phyloP scores from a whole-genome alignment of 495 filamentous ascomycete species.

The Xeromyces bisporus region DNA sequence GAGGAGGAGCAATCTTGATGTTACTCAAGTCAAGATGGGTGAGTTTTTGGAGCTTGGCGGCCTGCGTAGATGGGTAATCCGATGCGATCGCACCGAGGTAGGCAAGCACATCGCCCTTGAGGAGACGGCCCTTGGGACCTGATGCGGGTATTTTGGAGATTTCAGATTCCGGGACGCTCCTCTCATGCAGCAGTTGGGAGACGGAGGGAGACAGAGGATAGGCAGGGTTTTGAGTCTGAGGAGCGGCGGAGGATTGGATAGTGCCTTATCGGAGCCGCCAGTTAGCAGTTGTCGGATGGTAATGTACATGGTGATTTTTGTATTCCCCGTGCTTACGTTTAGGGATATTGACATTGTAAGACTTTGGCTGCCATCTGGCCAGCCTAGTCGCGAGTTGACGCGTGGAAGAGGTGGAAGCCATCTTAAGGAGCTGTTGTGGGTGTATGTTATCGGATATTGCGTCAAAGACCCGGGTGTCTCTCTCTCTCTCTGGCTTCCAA shows the following conservation, averaged over 20 bases:
- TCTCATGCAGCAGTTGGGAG: slow-evolving; percentile 55
- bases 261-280: neutral
- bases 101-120: slow-evolving; percentile 91
- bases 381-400: slow-evolving; percentile 23
- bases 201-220: slow-evolving; percentile 83
- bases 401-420: slow-evolving; percentile 22
- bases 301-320: too few relatives aligned
- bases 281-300: too few relatives aligned
- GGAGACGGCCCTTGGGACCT: slow-evolving; percentile 73
- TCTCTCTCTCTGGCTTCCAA: too few relatives aligned
- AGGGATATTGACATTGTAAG: slow-evolving; percentile 13
- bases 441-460: slow-evolving; percentile 1
- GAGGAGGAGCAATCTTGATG: slow-evolving; percentile 63
- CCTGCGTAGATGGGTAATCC: slow-evolving; percentile 50
- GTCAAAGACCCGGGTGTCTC: slow-evolving; percentile 1
- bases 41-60: slow-evolving; percentile 52
- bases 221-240: slow-evolving; percentile 44
- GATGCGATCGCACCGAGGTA: slow-evolving; percentile 63
- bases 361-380: slow-evolving; percentile 21
- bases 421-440: slow-evolving; percentile 8
- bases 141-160: slow-evolving; percentile 66
- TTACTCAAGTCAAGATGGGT: slow-evolving; percentile 83
- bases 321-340: slow-evolving; percentile 22
- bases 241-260: slow-evolving; percentile 20
- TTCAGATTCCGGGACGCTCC: slow-evolving; percentile 53